A percentile compares a stretch with the other conserved stretches of the same genome.
These are phyloP conservation scores for Mycena polygramma DNA, from an alignment of 768 basidiomycete genomes.

Conservation along the genomic window DNA sequence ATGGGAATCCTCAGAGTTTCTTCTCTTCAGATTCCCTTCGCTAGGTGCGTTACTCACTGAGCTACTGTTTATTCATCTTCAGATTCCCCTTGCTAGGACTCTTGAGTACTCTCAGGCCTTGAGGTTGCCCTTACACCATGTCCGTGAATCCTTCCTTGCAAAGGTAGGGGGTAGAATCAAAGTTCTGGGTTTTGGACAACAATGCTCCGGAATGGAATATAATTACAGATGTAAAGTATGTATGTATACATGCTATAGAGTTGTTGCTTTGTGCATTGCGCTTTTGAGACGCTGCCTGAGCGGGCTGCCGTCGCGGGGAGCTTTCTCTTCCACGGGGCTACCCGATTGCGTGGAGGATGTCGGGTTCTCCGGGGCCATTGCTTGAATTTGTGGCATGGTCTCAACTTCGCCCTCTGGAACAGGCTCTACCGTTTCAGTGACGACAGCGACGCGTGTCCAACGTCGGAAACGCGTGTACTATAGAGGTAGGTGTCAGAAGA, in stretches of 20 bases:
- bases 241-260: not conserved
- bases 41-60: too few species aligned
- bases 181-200: too few species aligned
- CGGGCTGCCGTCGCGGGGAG: slow-evolving; percentile 40
- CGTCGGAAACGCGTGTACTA: slow-evolving; percentile 88
- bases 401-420: slow-evolving; percentile 57
- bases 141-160: too few species aligned
- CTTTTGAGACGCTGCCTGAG: slow-evolving; percentile 45
- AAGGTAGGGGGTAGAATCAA: too few species aligned
- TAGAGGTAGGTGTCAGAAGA: slow-evolving; percentile 12
- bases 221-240: slow-evolving; percentile 26
- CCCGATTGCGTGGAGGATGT: slow-evolving; percentile 11
- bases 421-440: slow-evolving; percentile 77
- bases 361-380: slow-evolving; percentile 13
- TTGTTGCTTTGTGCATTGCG: slow-evolving; percentile 44
- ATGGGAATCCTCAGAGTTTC: too few species aligned
- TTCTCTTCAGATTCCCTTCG: too few species aligned
- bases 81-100: too few species aligned
- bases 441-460: slow-evolving; percentile 88
- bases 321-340: slow-evolving; percentile 34
- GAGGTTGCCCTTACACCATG: too few species aligned
- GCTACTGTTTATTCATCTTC: too few species aligned
- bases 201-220: not conserved
- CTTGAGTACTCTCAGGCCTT: too few species aligned
- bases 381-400: slow-evolving; percentile 3